These are phyloP conservation scores for Eremomyces bilateralis DNA, from an alignment of 495 filamentous ascomycete genomes.

Conservation along the genomic window DNA sequence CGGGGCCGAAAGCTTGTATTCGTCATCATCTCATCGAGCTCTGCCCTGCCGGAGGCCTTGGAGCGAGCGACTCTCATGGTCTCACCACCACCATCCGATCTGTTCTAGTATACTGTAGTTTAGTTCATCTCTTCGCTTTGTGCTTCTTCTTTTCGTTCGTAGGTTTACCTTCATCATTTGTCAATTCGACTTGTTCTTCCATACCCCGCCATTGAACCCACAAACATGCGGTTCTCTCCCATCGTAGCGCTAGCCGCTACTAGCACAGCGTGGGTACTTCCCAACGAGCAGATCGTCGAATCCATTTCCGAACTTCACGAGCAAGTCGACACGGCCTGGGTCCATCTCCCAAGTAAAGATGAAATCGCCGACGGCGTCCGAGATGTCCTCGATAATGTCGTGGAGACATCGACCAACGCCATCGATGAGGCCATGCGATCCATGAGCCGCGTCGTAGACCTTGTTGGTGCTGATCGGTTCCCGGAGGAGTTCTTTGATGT, in stretches of 20 bases:
- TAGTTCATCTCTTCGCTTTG: not conserved
- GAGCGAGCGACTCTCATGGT: too few species aligned
- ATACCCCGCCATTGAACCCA: not conserved
- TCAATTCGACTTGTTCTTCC: not conserved
- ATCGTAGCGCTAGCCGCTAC: not conserved
- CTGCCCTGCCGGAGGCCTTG: too few species aligned
- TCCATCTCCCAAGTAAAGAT: not conserved
- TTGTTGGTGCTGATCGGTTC: not conserved
- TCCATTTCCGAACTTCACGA: not conserved
- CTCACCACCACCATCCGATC: not conserved
- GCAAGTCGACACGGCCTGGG: not conserved
- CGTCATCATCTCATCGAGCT: too few species aligned
- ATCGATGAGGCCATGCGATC: not conserved
- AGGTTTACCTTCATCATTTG: too few species aligned
- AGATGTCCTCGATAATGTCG: not conserved
- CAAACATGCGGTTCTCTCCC: not conserved
- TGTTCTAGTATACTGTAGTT: not conserved
- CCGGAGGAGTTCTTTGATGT: not conserved
- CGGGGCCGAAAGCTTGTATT: too few species aligned
- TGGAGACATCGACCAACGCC: not conserved
- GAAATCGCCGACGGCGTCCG: not conserved
- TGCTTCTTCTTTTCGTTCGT: not conserved
- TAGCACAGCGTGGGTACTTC: not conserved
- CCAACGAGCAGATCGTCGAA: conserved; percentile 1
- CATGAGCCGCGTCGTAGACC: not conserved